Percentiles rank a stretch among this genome's conserved stretches.
phyloP scores from a whole-genome alignment of 805 yeast species.

The Blastobotrys parvus region DNA sequence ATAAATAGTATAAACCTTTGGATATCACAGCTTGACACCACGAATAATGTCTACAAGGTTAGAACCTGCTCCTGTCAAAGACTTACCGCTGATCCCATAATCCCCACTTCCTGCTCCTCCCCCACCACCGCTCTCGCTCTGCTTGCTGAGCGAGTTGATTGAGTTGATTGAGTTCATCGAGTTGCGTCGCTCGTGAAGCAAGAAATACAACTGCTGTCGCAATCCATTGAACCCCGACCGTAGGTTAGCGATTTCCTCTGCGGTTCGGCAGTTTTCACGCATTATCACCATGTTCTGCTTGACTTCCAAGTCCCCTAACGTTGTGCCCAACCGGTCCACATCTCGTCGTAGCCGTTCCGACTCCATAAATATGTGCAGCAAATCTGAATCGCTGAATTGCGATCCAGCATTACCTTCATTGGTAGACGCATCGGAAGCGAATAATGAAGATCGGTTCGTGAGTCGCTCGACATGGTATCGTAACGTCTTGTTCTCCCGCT shows the following conservation, averaged over 20 bases:
- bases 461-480: constrained; percentile 22
- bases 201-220: constrained; percentile 30
- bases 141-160: too few species aligned
- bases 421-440: neutral
- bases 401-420: neutral
- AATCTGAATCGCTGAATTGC: constrained; percentile 12
- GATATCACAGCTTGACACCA: constrained; percentile 1
- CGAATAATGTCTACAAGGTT: neutral
- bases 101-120: neutral
- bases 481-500: constrained; percentile 27
- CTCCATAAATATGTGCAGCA: constrained; percentile 20
- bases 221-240: constrained; percentile 26
- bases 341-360: constrained; percentile 30
- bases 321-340: constrained; percentile 24
- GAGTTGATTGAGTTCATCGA: constrained; percentile 3
- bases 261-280: constrained; percentile 27
- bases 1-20: neutral
- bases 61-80: neutral
- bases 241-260: constrained; percentile 27
- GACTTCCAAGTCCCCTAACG: constrained; percentile 26
- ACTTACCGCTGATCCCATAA: neutral
- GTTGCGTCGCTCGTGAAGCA: constrained; percentile 24
- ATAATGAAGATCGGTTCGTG: constrained; percentile 4
- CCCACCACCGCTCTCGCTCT: neutral
- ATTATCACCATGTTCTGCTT: constrained; percentile 26